Percentiles rank a stretch among this genome's conserved stretches.
Evolutionary conservation across 331 rosid species (phyloP).

Genomic region (Pyracantha coccinea): DNA sequence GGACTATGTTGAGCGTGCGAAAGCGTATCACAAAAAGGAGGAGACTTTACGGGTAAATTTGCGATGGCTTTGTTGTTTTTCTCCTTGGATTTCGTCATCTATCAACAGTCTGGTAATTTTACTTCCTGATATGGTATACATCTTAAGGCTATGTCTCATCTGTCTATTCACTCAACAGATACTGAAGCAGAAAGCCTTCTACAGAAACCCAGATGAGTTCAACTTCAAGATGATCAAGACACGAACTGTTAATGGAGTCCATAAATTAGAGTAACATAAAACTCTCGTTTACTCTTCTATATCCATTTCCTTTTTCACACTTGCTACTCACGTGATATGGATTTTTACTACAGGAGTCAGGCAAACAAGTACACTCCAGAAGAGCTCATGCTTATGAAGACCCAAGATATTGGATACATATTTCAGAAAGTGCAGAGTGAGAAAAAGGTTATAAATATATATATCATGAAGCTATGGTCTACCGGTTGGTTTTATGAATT

Average conservation of each 20-base stretch:
- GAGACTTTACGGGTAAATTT: conserved; percentile 46
- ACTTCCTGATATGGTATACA: not conserved
- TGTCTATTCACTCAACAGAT: conserved; percentile 34
- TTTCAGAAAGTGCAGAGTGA: conserved; percentile 74
- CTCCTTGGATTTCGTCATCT: not conserved
- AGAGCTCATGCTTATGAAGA: conserved; percentile 76
- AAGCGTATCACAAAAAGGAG: conserved; percentile 61
- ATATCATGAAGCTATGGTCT: not conserved
- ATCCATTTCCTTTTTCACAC: not conserved
- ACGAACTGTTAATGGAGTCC: conserved; percentile 60
- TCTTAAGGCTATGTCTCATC: not conserved
- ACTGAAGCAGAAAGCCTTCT: conserved; percentile 67
- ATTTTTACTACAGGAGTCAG: conserved; percentile 35
- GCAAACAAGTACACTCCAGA: conserved; percentile 71
- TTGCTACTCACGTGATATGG: not conserved
- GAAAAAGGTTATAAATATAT: conserved; percentile 37
- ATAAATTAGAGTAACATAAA: conserved; percentile 40
- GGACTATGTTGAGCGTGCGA: conserved; percentile 78
- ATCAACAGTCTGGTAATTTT: not conserved
- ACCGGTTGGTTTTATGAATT: not conserved
- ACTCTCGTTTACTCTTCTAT: not conserved
- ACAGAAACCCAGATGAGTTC: conserved; percentile 73
- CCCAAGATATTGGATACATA: conserved; percentile 76
- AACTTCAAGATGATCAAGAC: conserved; percentile 65
- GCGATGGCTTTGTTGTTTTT: not conserved